Percentiles rank a stretch among this genome's conserved stretches.
Evolutionary conservation across 352 stramenopile genomes (phyloP).

Genomic region (Globisporangium camurandrum): DNA sequence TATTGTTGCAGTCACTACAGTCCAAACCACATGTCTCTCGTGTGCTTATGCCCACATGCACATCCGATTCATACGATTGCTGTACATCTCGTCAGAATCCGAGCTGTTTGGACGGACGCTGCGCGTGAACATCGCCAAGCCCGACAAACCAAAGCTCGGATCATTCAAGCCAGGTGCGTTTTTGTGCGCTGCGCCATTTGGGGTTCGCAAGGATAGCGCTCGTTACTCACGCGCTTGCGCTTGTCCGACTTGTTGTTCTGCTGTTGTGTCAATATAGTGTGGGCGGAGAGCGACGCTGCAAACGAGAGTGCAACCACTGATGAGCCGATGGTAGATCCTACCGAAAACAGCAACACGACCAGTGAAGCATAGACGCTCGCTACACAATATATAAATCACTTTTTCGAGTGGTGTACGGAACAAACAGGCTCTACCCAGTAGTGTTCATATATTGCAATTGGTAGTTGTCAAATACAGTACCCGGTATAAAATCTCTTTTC

Average conservation of each 20-base stretch:
- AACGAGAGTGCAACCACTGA: conserved; percentile 9
- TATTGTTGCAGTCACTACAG: background rate
- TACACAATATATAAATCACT: too few species aligned
- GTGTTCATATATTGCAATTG: too few species aligned
- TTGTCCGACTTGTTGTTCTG: too few species aligned
- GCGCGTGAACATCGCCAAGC: conserved; percentile 88
- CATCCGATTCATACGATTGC: conserved; percentile 5
- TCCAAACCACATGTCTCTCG: background rate
- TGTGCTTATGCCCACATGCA: background rate
- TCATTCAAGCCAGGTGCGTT: conserved; percentile 64
- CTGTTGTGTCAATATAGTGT: too few species aligned
- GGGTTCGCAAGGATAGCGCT: too few species aligned
- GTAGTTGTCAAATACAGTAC: too few species aligned
- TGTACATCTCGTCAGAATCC: conserved; percentile 39
- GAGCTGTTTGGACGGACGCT: conserved; percentile 90
- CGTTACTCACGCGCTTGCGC: too few species aligned
- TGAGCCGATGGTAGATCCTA: too few species aligned
- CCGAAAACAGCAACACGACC: conserved; percentile 1
- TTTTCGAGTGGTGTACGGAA: too few species aligned
- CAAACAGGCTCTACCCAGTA: too few species aligned
- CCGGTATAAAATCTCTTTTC: too few species aligned
- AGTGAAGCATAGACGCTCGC: conserved; percentile 7
- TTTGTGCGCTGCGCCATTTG: too few species aligned
- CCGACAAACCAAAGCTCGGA: conserved; percentile 66
- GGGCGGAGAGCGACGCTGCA: conserved; percentile 42